Base-by-base conservation (phyloP, 768 basidiomycete species). In the Lactarius tabidus region DNA sequence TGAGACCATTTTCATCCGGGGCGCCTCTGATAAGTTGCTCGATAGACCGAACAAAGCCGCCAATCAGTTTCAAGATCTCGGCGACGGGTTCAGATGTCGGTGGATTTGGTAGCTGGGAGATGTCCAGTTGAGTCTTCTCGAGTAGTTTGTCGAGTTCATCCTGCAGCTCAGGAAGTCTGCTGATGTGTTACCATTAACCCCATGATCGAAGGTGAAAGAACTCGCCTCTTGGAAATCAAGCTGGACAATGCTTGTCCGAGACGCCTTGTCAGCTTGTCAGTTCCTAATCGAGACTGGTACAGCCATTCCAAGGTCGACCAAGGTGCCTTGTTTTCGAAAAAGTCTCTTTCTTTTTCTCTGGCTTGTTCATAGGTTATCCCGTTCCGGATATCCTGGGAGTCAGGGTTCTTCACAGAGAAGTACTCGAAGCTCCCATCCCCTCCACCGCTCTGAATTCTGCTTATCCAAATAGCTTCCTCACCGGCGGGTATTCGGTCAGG, bases 131-230 rank as follows among this genome's bases (percentile, higher is more conserved):
- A 0, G 82, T 78, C 10, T 69, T 71, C 0, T 70, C 62, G 1
- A 87, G 78, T 0, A 79, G 71, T 0, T 69, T 75, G 33, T 80
- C 77, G 20, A 89, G 73, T 63, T 88, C 87, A 0, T 80, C 75
- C 57, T 84, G 81, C 14, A 89, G 84, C 63, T 82, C 76, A 0
- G 88, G 88, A 0, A 90, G 78, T 55, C 88, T 89, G 60, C 31
- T 6, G 45, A 55, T 6, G 45, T 55, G 28, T 57, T 53, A 23
- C 4, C 9, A 45, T 31, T 31, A 31, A 28, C 15, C 7, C 31
- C 20, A 7, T 39, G 3, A 15, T 3, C 20, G 4, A 31, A 61
- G 5, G 28, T 9, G 39, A 14, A 12, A 10, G 17, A 20, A 51
- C 64, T 33, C 48, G 52, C 69, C 69, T 39, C 54, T 56, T 57